Base-by-base conservation (phyloP, 345 rosid species). In the Hibiscus trionum region DNA sequence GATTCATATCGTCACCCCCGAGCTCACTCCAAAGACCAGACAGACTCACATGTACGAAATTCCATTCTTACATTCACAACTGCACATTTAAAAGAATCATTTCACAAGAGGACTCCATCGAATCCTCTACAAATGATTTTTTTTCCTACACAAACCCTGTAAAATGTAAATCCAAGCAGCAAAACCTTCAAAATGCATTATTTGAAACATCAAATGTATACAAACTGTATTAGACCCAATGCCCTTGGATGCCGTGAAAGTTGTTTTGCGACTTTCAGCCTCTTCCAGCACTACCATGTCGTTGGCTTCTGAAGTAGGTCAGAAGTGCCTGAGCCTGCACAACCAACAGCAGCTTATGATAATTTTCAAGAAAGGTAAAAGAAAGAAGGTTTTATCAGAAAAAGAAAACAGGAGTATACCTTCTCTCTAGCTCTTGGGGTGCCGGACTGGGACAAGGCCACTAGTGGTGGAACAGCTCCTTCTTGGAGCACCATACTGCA, bases 401-500 rank as follows among this genome's bases (percentile, higher is more conserved):
- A 1, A 19, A 66, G 26, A 1, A 19, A 66, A 37, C 24, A 42
- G 5, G 27, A 37, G 59, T 0, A 6, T 74, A 95, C 99, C 97
- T 96, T 96, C 76, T 91, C 99, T 88, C 77, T 93, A 68, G 90
- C 98, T 76, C 99, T 85, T 17, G 90, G 81, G 33, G 98, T 90
- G 80, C 99, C 99, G 29, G 93, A 78, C 73, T 85, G 94, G 31
- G 96, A 87, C 73, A 96, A 81, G 24, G 91, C 96, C 79, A 93
- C 96, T 21, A 95, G 80, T 33, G 99, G 98, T 7, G 98, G 99
- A 62, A 93, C 94, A 50, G 88, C 99, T 58, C 99, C 98, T 83
- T 96, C 98, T 84, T 88, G 94, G 58, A 95, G 93, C 72, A 90
- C 93, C 79, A 2, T 72, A 77, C 84, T 87, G 80, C 93, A 90